phyloP scores from a whole-genome alignment of 176 grass and related monocot genomes.

The Poa pratensis region DNA sequence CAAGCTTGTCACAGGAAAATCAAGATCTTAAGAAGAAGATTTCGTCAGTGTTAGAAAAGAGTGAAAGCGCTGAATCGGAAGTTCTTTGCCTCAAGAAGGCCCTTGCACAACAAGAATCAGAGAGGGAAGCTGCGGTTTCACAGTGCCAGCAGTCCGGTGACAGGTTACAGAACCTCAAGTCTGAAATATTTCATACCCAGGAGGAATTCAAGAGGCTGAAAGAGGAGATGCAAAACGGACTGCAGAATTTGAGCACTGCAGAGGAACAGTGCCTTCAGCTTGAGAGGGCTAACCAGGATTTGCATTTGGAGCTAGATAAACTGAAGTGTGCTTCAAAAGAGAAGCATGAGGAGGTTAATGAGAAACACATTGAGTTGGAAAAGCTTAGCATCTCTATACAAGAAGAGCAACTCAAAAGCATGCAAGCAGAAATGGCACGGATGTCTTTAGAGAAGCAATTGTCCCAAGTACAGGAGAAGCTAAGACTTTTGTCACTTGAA shows the following conservation, averaged over 20 bases:
- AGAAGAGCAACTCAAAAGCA: slow-evolving; percentile 73
- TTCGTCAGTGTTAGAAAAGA: slow-evolving; percentile 58
- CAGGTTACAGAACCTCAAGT: slow-evolving; percentile 62
- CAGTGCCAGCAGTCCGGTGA: slow-evolving; percentile 69
- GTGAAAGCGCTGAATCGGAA: slow-evolving; percentile 65
- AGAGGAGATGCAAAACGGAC: slow-evolving; percentile 68
- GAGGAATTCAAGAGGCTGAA: slow-evolving; percentile 83
- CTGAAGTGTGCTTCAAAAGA: slow-evolving; percentile 63
- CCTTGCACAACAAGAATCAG: slow-evolving; percentile 61
- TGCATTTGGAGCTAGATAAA: slow-evolving; percentile 69
- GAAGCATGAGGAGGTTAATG: slow-evolving; percentile 60
- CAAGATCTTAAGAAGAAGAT: slow-evolving; percentile 83
- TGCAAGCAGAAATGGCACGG: slow-evolving; percentile 76
- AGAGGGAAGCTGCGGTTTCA: slow-evolving; percentile 66
- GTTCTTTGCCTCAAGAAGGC: slow-evolving; percentile 57
- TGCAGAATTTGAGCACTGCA: slow-evolving; percentile 55
- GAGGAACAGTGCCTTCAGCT: slow-evolving; percentile 64
- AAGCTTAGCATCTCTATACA: slow-evolving; percentile 75
- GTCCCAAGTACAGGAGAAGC: slow-evolving; percentile 67
- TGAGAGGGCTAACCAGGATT: slow-evolving; percentile 67
- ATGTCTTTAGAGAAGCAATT: slow-evolving; percentile 74
- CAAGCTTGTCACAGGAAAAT: slow-evolving; percentile 78
- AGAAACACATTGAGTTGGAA: slow-evolving; percentile 74
- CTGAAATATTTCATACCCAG: slow-evolving; percentile 77
- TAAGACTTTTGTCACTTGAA: slow-evolving; percentile 64